Evolutionary conservation across 805 yeast genomes (phyloP), one percentile per base, ranked within the genome.

Genomic region (Nakazawaea siamensis): DNA sequence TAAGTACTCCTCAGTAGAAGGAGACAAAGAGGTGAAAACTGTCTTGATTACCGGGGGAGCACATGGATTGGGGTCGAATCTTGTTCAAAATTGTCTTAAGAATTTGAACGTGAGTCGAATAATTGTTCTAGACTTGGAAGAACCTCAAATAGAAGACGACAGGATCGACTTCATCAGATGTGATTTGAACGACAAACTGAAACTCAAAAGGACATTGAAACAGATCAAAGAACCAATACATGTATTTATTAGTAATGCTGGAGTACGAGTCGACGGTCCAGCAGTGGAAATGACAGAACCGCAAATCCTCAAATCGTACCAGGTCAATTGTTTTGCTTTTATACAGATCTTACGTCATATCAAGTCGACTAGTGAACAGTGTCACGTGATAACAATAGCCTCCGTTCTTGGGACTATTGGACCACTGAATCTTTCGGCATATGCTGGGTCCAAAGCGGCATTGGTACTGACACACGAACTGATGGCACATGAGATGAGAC

Each of bases 1-100:
- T n/a, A n/a, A n/a, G n/a, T n/a, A n/a, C n/a, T n/a, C n/a, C n/a
- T n/a, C n/a, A n/a, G n/a, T n/a, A n/a, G n/a, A n/a, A n/a, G n/a
- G n/a, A n/a, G n/a, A n/a, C n/a, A n/a, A 8, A 8, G 13, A 8
- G 27, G 7, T 6, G 15, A 24, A 24, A 24, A 15, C 13, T n/a
- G 64, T 67, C 2, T 30, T 70, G 18, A 51, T 70, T 5, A 70
- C 77, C 0, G 80, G 80, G 0, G 78, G 76, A 0, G 54, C 68
- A 12, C 44, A 50, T 21, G 78, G 80, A 0, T 49, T 73, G n/a
- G 80, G 80, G 0, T 42, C 46, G 2, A 66, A 60, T 31, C 45
- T 69, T 8, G 34, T 31, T 27, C 26, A 30, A n/a, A 30, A 20
- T 16, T 23, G 31, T 19, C 23, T 37, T 12, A 14, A 16, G 4